These are phyloP conservation scores for Tetracladium maxilliforme DNA, from an alignment of 2,329 filamentous ascomycete genomes.

Conservation along the genomic window DNA sequence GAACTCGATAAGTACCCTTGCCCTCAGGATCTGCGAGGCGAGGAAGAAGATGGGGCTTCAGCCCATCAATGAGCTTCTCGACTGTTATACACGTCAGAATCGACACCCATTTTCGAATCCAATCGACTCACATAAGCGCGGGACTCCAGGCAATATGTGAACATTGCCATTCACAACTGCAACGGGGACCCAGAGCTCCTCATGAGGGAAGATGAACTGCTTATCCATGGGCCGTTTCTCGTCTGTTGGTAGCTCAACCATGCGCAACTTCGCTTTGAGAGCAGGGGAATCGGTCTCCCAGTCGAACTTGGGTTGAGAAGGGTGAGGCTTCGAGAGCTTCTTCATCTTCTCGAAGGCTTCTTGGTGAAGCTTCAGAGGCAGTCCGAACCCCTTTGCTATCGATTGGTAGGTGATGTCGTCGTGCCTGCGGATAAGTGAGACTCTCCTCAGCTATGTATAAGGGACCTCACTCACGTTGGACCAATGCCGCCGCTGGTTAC, in stretches of 20 bases:
- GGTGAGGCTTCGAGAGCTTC: conserved; percentile 57
- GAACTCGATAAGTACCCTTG: conserved; percentile 61
- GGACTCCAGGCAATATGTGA: conserved; percentile 85
- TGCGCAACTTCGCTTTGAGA: conserved; percentile 70
- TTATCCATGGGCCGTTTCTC: conserved; percentile 44
- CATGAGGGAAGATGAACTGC: conserved; percentile 65
- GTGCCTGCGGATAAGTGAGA: conserved; percentile 42
- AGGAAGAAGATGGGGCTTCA: conserved; percentile 58
- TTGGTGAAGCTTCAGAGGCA: conserved; percentile 65
- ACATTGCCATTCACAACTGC: conserved; percentile 83
- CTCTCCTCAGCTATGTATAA: conserved; percentile 1
- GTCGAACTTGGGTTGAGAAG: conserved; percentile 59
- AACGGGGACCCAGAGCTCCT: conserved; percentile 84
- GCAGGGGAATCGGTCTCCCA: conserved; percentile 74
- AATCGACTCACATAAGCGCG: conserved; percentile 67
- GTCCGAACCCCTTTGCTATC: conserved; percentile 75
- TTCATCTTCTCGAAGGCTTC: conserved; percentile 74
- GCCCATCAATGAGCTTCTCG: conserved; percentile 60
- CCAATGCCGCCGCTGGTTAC: conserved; percentile 93
- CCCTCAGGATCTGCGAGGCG: conserved; percentile 65
- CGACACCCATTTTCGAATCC: too few relatives aligned
- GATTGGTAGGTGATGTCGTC: conserved; percentile 96
- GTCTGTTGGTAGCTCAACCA: conserved; percentile 79
- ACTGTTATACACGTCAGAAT: too few relatives aligned
- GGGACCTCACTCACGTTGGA: conserved; percentile 53